Evolutionary conservation across 1,284 basidiomycete genomes (phyloP).

Genomic region (Puccinia coronata): DNA sequence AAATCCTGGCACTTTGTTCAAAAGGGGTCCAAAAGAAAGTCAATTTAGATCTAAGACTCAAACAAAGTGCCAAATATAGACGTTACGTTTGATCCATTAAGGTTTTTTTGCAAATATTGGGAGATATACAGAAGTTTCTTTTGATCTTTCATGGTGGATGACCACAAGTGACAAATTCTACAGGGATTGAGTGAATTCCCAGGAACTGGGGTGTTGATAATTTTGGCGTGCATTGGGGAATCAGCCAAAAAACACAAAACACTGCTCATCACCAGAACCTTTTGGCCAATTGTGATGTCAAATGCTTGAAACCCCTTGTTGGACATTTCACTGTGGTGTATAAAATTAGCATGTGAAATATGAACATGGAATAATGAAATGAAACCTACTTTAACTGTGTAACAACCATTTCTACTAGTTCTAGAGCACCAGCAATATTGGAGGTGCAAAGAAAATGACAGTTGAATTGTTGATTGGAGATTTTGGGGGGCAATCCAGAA

Average conservation of each 20-base stretch:
- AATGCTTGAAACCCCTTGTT: not conserved
- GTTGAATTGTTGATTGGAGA: too few relatives aligned
- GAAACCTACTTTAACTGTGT: slow-evolving; percentile 9
- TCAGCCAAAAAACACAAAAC: not conserved
- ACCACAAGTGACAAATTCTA: not conserved
- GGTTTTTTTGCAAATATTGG: not conserved
- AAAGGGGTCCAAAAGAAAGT: not conserved
- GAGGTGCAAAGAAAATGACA: not conserved
- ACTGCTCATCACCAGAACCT: not conserved
- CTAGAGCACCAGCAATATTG: not conserved
- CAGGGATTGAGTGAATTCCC: not conserved
- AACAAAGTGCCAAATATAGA: not conserved
- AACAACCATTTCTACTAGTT: not conserved
- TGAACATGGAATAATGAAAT: not conserved
- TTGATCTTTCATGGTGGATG: not conserved
- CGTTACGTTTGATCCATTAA: not conserved
- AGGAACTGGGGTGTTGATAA: not conserved
- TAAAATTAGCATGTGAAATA: not conserved
- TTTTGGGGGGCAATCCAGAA: too few relatives aligned
- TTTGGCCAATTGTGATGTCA: not conserved
- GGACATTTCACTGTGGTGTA: slow-evolving; percentile 2
- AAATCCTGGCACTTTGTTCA: too few relatives aligned
- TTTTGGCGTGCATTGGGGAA: not conserved
- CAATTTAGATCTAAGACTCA: too few relatives aligned
- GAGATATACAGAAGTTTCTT: not conserved